Evolutionary conservation across 2,329 filamentous ascomycete species (phyloP), one percentile per base, ranked within the genome.

Genomic region (Aspergillus sp.): DNA sequence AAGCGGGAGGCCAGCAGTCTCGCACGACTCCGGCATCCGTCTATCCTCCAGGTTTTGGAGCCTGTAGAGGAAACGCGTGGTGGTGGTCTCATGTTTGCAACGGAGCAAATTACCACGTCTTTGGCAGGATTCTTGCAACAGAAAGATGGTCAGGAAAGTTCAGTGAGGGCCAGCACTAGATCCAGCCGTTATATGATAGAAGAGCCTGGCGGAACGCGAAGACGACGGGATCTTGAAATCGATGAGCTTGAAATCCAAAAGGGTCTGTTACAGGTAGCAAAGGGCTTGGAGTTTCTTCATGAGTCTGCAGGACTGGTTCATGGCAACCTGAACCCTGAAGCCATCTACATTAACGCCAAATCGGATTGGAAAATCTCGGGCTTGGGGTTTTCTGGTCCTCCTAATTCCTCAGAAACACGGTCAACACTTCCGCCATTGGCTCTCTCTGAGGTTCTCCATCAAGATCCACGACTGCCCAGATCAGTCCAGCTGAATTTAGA

Each of bases 351-450:
- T 66, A 98, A 98, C 69, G 82, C 88, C 33, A 98, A 98, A 80
- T 95, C 88, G 38, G 93, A 98, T 67, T 98, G 93, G 93, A 98
- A 98, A 66, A 88, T 98, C 48, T 91, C 90, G 56, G 93, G 91
- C n/a, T 77, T 98, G 33, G 82, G 86, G 0, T 98, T 96, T 65
- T 88, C 86, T 62, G 87, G 87, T 37, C 87, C 90, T 10, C 81
- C 88, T 39, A 86, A 90, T 54, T 79, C 81, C 56, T 87, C 86
- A 13, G 83, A 81, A 27, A 83, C 86, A 53, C 76, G 84, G 37
- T 86, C 88, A 3, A 85, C 88, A 4, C 81, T 95, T 39, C 78
- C 84, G 34, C 86, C 88, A 7, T 84, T 97, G 54, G 88, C 82
- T 51, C 77, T 97, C 13, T 85, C 86, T 27, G 90, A 96, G 66